phyloP scores from a whole-genome alignment of 208 protist species.

The Leishmania tropica region DNA sequence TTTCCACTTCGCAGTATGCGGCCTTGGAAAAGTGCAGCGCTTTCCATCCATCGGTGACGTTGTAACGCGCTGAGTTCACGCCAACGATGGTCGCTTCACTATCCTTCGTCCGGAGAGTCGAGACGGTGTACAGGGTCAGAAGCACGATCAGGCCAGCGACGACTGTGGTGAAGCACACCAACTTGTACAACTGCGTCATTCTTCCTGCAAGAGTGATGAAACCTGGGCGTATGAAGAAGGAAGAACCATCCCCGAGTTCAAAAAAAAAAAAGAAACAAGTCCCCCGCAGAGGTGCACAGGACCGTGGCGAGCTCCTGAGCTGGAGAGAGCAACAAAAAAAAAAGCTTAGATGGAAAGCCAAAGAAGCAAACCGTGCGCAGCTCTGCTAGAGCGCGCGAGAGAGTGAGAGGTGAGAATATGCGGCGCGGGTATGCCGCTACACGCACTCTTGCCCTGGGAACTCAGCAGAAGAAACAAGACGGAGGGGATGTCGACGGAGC shows the following conservation, averaged over 20 bases:
- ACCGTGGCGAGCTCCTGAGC: neutral
- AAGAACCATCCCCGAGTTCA: neutral
- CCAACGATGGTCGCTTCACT: too few relatives aligned
- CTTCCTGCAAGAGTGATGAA: neutral
- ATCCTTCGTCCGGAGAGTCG: too few relatives aligned
- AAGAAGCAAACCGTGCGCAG: neutral
- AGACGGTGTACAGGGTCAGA: slow-evolving; percentile 42
- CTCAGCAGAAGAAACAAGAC: neutral
- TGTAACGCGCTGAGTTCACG: slow-evolving; percentile 1
- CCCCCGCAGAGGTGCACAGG: too few relatives aligned
- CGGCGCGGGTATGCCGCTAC: neutral
- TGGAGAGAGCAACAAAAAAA: neutral
- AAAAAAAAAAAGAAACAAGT: slow-evolving; percentile 6
- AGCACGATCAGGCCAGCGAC: slow-evolving; percentile 69
- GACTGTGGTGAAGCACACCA: slow-evolving; percentile 90
- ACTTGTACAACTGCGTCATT: neutral
- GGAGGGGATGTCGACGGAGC: too few relatives aligned
- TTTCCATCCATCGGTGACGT: slow-evolving; percentile 16
- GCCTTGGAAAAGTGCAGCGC: slow-evolving; percentile 56
- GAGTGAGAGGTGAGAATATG: neutral
- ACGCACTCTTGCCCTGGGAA: neutral
- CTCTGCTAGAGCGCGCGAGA: neutral
- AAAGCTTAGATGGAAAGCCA: neutral
- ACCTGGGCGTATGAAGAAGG: neutral
- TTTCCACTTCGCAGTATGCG: slow-evolving; percentile 43